Evolutionary conservation across 2,329 filamentous ascomycete genomes (phyloP), one percentile per base, ranked within the genome.

Genomic region (Trichocomaceae sp.): DNA sequence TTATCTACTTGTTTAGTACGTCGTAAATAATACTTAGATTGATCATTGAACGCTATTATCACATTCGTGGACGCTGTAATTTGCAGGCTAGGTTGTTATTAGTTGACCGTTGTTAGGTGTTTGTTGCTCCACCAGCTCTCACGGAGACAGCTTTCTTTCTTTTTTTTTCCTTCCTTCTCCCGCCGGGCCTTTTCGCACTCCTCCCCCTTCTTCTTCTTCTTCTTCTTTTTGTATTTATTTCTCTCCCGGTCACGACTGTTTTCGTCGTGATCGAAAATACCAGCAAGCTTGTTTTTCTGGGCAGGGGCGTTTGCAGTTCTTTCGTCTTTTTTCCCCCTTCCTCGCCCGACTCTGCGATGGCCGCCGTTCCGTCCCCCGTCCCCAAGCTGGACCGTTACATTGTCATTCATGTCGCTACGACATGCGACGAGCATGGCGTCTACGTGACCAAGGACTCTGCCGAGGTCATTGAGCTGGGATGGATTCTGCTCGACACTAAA

Each of bases 371-470:
- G 66, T 67, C 72, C 60, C 70, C 79, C 78, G 82, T 83, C 64
- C 80, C 85, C 64, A 87, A 87, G 76, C 83, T 96, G 75, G 93
- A 99, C 78, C 88, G 92, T 73, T 99, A 96, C 76, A 87, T 96
- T 62, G 89, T 99, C 68, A 96, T 97, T 72, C 93, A 99, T 75
- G 92, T 97, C 69, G 93, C 93, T 61, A 99, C 93, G 35, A 99
- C 93, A 64, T 99, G 93, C 76, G 93, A 99, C 74, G 93, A 99
- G 74, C 93, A 99, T 76, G 93, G 93, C 60, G 93, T 99, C 62
- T 99, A 99, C 74, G 93, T 99, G 57, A 99, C 93, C 58, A 97
- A 97, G 77, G 93, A 99, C 76, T 97, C 93, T 57, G 93, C 93
- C 59, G 93, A 99, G 78, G 93, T 99, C 63, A 99, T 99, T 74